Conservation (phyloP, 495 filamentous ascomycete genomes). For the Aspergillus coremiiformis region DNA sequence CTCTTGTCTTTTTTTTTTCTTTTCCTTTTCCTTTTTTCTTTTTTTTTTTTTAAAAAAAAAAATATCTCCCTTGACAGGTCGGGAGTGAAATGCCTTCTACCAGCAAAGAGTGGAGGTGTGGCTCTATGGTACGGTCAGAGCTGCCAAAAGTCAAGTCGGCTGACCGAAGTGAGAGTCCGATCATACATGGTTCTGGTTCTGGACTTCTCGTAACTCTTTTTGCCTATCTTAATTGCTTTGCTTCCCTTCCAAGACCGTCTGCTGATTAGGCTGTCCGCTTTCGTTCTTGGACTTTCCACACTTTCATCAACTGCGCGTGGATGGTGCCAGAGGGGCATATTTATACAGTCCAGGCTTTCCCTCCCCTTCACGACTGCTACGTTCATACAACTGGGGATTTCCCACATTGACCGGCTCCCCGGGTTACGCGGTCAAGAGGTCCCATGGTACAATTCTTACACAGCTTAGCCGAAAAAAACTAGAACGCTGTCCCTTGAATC, state of each 20-base stretch:
- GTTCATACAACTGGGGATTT: not conserved
- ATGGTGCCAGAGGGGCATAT: conserved; percentile 13
- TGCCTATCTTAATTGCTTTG: not conserved
- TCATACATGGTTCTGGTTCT: not conserved
- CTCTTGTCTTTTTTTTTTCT: too few relatives aligned
- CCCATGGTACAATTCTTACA: conserved; percentile 21
- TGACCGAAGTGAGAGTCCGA: conserved; percentile 3
- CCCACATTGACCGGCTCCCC: conserved; percentile 1
- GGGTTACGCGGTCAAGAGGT: conserved; percentile 17
- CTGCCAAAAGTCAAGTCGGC: conserved; percentile 5
- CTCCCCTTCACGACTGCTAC: not conserved
- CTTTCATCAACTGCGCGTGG: not conserved
- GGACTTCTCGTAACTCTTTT: not conserved
- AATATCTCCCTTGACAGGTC: too few relatives aligned
- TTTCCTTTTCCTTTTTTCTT: too few relatives aligned
- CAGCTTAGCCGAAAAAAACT: conserved; percentile 9
- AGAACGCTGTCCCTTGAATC: not conserved
- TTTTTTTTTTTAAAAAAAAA: too few relatives aligned
- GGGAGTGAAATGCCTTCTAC: not conserved
- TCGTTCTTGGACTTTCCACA: not conserved
- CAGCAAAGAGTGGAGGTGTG: not conserved
- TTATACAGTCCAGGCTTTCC: not conserved
- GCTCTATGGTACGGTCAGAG: not conserved
- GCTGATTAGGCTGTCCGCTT: not conserved
- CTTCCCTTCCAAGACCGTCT: not conserved